These are phyloP conservation scores for Xerocomus amazonicus DNA, from an alignment of 1,284 basidiomycete genomes.

Conservation along the genomic window DNA sequence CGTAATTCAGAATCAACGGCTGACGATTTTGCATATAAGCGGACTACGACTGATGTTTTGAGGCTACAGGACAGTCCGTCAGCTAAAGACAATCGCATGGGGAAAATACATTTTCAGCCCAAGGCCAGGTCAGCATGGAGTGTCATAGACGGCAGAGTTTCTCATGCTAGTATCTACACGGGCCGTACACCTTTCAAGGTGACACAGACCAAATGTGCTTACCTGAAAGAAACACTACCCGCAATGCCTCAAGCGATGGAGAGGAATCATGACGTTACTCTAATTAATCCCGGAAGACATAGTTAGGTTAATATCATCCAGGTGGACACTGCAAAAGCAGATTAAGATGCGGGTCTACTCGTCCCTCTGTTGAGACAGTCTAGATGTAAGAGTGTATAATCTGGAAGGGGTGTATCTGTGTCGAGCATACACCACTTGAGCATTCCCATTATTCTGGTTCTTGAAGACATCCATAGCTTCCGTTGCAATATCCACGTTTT, in stretches of 20 bases:
- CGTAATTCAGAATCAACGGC: too few species aligned
- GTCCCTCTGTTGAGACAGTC: slow-evolving; percentile 15
- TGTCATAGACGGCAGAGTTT: too few species aligned
- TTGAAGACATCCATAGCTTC: slow-evolving; percentile 26
- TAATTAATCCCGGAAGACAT: background rate
- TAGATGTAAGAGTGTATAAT: slow-evolving; percentile 15
- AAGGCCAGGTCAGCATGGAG: too few species aligned
- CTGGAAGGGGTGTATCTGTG: slow-evolving; percentile 12
- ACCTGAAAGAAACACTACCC: background rate
- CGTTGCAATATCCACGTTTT: slow-evolving; percentile 14
- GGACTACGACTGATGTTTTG: too few species aligned
- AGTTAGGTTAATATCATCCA: slow-evolving; percentile 7
- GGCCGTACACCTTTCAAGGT: too few species aligned
- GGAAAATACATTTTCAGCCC: too few species aligned
- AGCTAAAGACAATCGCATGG: too few species aligned
- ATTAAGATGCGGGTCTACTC: slow-evolving; percentile 5
- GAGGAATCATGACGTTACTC: background rate
- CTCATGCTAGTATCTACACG: too few species aligned
- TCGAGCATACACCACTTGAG: slow-evolving; percentile 18
- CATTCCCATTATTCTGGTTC: slow-evolving; percentile 1
- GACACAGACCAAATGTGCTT: too few species aligned
- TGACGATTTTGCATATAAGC: too few species aligned
- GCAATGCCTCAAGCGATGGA: background rate
- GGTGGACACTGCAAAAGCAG: background rate
- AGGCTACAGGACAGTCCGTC: too few species aligned